These are phyloP conservation scores for Penicillium janthinellum DNA, from an alignment of 2,329 filamentous ascomycete species.

Conservation along the genomic window DNA sequence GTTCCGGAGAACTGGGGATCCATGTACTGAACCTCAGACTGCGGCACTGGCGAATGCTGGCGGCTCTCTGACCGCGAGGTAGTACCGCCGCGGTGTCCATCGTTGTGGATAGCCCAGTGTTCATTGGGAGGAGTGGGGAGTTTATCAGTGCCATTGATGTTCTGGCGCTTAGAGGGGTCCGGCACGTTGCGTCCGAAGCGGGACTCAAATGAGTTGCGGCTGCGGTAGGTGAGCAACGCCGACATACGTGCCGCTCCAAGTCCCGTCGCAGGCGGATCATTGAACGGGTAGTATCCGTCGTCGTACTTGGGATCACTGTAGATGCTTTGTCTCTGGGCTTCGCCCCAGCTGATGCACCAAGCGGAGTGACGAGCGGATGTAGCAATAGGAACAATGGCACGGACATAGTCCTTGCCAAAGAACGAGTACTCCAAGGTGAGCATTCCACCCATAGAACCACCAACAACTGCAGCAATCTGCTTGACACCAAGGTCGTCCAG, in stretches of 20 bases:
- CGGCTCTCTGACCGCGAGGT: conserved; percentile 51
- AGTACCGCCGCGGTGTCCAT: conserved; percentile 69
- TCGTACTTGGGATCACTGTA: conserved; percentile 99
- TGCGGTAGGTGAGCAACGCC: conserved; percentile 91
- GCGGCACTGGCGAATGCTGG: conserved; percentile 31
- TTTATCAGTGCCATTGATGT: conserved; percentile 70
- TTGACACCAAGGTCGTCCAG: conserved; percentile 57
- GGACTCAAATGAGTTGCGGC: conserved; percentile 93
- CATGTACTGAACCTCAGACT: conserved; percentile 44
- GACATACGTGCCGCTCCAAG: conserved; percentile 96
- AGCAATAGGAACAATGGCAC: conserved; percentile 57
- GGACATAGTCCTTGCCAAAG: conserved; percentile 65
- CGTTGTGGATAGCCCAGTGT: conserved; percentile 81
- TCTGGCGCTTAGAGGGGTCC: conserved; percentile 79
- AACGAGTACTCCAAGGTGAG: conserved; percentile 65
- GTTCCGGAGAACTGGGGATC: conserved; percentile 75
- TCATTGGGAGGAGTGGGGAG: conserved; percentile 65
- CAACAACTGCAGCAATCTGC: conserved; percentile 57
- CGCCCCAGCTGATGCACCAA: conserved; percentile 63
- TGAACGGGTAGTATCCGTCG: conserved; percentile 88
- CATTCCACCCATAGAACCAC: conserved; percentile 63
- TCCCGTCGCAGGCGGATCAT: conserved; percentile 82
- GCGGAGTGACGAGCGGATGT: conserved; percentile 59
- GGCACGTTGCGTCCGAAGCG: conserved; percentile 92
- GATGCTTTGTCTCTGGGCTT: conserved; percentile 67